Conservation (phyloP, 352 stramenopile genomes). For the Phytophthora podocarpi region DNA sequence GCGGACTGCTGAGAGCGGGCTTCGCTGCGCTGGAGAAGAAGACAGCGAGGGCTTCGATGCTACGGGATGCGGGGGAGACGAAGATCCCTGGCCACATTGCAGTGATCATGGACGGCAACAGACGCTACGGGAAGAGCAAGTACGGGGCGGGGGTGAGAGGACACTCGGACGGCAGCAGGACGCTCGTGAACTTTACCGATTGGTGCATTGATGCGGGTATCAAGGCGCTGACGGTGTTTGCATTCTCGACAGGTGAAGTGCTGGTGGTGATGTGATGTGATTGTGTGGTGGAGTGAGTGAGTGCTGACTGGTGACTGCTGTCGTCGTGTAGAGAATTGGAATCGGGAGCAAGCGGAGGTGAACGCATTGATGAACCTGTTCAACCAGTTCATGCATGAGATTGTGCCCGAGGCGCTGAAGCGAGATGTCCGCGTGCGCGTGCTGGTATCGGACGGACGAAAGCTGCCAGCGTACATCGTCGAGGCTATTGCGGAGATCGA, state of each 20-base stretch:
- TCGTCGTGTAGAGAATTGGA: conserved; percentile 91
- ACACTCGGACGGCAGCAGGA: conserved; percentile 95
- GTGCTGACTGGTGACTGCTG: too few species aligned
- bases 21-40: conserved; percentile 15
- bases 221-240: conserved; percentile 93
- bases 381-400: conserved; percentile 94
- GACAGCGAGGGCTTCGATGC: background rate
- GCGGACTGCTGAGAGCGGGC: conserved; percentile 13
- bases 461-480: conserved; percentile 71
- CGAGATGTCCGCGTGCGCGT: conserved; percentile 92
- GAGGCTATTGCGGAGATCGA: conserved; percentile 85
- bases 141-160: conserved; percentile 83
- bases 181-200: conserved; percentile 94
- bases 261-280: background rate
- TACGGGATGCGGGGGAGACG: conserved; percentile 16
- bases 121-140: conserved; percentile 90
- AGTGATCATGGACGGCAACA: conserved; percentile 98
- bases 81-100: conserved; percentile 90
- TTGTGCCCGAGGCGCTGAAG: conserved; percentile 90
- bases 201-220: conserved; percentile 96
- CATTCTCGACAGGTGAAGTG: conserved; percentile 90
- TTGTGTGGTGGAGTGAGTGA: too few species aligned
- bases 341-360: conserved; percentile 89
- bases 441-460: conserved; percentile 80
- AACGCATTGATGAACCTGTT: conserved; percentile 94